Evolutionary conservation across 768 basidiomycete genomes (phyloP), one percentile per base, ranked within the genome.

Genomic region (Flagelloscypha sp.): DNA sequence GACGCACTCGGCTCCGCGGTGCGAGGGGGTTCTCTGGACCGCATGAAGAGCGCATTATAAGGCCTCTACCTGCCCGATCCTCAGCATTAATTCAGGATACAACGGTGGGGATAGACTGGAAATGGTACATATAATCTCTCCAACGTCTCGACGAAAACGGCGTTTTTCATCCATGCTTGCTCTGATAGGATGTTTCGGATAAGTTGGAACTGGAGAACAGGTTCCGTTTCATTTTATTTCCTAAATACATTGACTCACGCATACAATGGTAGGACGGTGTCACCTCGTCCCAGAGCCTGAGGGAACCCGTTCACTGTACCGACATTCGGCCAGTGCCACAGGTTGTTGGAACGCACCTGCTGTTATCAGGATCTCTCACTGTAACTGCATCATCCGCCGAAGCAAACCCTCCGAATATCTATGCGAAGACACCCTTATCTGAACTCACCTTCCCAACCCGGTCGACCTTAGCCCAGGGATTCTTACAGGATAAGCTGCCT

Each of bases 141-240:
- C n/a, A n/a, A n/a, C n/a, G n/a, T n/a, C n/a, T n/a, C n/a, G n/a
- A n/a, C n/a, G n/a, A n/a, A n/a, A n/a, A n/a, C n/a, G n/a, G n/a
- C n/a, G n/a, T n/a, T n/a, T n/a, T n/a, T n/a, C n/a, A n/a, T n/a
- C n/a, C n/a, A n/a, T n/a, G n/a, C n/a, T n/a, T n/a, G n/a, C n/a
- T n/a, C n/a, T n/a, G n/a, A n/a, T n/a, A n/a, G n/a, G 73, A 85
- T 87, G 84, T 87, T 85, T 55, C 70, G 82, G 37, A 81, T 86
- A 43, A 84, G 81, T 46, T 76, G 76, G 11, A 87, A 87, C 46
- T 88, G 85, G 85, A 71, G 70, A 53, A 81, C 60, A 57, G 85
- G 85, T 86, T 47, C 37, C 49, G 13, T 31, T 41, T 43, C 49
- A 48, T 32, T 25, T 27, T 24, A 43, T 86, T 83, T 50, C 48